Evolutionary conservation across 31 red algal species (phyloP).

Genomic region (Asparagopsis taxiformis): DNA sequence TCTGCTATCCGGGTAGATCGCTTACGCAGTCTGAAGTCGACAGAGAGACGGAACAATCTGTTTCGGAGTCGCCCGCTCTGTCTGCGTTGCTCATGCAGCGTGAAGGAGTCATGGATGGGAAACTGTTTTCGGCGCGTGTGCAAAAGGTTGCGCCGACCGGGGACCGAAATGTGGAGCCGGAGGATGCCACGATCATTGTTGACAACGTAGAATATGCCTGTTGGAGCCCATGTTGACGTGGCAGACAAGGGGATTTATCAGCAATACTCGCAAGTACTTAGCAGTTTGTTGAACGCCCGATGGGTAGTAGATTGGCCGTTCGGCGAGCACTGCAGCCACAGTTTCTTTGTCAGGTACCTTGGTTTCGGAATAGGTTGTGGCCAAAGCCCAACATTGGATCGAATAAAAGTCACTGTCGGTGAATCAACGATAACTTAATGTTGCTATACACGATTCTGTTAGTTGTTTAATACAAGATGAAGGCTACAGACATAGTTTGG

Average conservation of each 20-base stretch:
- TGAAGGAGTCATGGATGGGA: constrained; percentile 31
- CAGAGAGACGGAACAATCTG: constrained; percentile 15
- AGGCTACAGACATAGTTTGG: constrained; percentile 1
- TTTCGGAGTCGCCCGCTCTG: constrained; percentile 19
- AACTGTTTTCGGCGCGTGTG: constrained; percentile 44
- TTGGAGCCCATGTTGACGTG: constrained; percentile 45
- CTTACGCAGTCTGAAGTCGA: constrained; percentile 45
- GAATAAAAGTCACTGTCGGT: too few species aligned
- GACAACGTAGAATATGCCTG: constrained; percentile 55
- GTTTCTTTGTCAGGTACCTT: too few species aligned
- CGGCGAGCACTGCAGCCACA: too few species aligned
- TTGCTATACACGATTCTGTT: too few species aligned
- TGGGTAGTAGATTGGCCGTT: too few species aligned
- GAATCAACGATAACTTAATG: too few species aligned
- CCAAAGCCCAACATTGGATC: too few species aligned
- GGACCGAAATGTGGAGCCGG: constrained; percentile 24
- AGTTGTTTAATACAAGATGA: too few species aligned
- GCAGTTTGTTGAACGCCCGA: too few species aligned
- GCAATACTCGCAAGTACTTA: too few species aligned
- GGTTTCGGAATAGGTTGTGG: too few species aligned
- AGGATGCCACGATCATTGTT: constrained; percentile 27
- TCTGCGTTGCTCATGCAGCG: constrained; percentile 46
- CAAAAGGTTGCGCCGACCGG: constrained; percentile 33
- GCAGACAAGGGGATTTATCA: neutral
- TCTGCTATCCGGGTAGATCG: constrained; percentile 51